Evolutionary conservation across 768 basidiomycete species (phyloP), one percentile per base, ranked within the genome.

Genomic region (Lentinula sp.): DNA sequence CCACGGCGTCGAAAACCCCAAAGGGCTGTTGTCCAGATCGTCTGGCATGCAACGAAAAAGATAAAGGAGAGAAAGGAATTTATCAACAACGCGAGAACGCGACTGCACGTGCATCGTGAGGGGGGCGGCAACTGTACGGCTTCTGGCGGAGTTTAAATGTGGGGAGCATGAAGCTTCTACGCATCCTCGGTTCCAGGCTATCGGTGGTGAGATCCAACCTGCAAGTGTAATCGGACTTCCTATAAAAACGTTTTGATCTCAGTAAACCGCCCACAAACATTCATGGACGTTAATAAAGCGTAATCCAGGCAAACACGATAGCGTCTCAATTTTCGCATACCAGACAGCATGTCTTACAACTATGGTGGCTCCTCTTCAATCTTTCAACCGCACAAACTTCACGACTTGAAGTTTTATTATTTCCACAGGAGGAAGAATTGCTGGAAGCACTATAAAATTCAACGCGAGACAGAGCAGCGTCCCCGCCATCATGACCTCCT

Each of bases 361-460:
- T 54, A 54, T 61, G 67, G 52, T 62, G 68, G 43, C 57, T 75
- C 43, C 73, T 32, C 51, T 46, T 40, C 60, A n/a, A 6, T 28
- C 39, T 43, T 21, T 15, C 60, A 11, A 37, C 55, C n/a, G 9
- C 37, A 51, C 55, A 42, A 50, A 42, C 61, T 48, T 23, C 57
- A 53, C 35, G 57, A 11, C 11, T 32, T 61, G 43, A 63, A 70
- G 46, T 69, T 75, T 21, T 81, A 76, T 65, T 76, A 75, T 18
- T 82, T 72, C 68, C 74, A 77, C 51, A 62, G 66, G 28, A 70
- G 71, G 53, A 76, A 75, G 61, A 67, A 70, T 34, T 68, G 65
- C 5, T 83, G 83, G 83, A 80, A 80, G 64, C 80, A 82, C 58
- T 58, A 77, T 55, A 21, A 11, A 8, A n/a, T 52, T 40, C 18